These are phyloP conservation scores for Fraxinus quadrangulata DNA, from an alignment of 257 asterid genomes.

Conservation along the genomic window DNA sequence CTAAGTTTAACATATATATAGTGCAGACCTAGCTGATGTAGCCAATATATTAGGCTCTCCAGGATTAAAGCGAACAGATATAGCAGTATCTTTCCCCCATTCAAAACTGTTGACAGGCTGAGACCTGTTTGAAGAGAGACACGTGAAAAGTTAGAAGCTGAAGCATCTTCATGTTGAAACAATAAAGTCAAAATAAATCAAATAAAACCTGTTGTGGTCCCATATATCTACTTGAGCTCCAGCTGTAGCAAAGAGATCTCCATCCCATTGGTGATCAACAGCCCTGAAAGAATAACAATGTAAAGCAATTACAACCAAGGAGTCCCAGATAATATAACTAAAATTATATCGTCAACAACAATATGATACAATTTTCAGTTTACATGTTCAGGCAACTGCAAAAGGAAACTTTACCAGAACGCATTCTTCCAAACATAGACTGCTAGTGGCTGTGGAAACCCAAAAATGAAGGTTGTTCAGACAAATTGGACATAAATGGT, in stretches of 20 bases:
- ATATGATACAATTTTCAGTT: neutral
- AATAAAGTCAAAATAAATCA: neutral
- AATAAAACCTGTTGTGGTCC: constrained; percentile 87
- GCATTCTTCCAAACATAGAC: constrained; percentile 79
- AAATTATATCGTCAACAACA: constrained; percentile 4
- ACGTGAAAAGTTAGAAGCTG: constrained; percentile 19
- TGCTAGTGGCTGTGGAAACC: constrained; percentile 64
- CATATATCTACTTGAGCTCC: constrained; percentile 97
- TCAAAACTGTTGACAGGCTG: constrained; percentile 86
- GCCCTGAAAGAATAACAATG: constrained; percentile 52
- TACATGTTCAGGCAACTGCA: constrained; percentile 19
- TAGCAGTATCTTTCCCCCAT: constrained; percentile 76
- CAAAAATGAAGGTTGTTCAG: constrained; percentile 27
- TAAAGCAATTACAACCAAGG: constrained; percentile 3
- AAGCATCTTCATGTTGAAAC: neutral
- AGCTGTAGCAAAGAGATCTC: constrained; percentile 92
- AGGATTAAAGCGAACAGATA: constrained; percentile 91
- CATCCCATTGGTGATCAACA: constrained; percentile 91
- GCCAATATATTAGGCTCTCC: constrained; percentile 92
- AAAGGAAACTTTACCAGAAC: constrained; percentile 59
- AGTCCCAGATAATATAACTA: no score
- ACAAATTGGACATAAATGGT: constrained; percentile 15
- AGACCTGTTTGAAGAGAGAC: constrained; percentile 60
- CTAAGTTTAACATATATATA: neutral
- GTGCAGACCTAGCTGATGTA: constrained; percentile 77